phyloP scores from a whole-genome alignment of 345 rosid genomes.

The Citrus mangshanensis region DNA sequence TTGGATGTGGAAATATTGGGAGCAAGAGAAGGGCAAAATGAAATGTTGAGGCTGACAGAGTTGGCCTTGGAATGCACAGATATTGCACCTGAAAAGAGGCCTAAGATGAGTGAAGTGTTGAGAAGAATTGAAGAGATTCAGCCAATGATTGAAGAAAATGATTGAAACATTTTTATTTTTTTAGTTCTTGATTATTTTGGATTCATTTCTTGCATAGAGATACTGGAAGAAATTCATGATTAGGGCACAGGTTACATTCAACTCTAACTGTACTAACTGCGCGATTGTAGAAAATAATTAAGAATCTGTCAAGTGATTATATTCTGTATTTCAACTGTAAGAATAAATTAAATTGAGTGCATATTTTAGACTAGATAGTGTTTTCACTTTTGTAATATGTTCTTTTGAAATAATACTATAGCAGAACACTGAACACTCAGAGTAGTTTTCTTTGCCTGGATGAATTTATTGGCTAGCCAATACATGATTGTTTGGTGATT shows the following conservation, averaged over 20 bases:
- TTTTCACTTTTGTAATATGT: not conserved
- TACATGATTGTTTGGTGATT: not conserved
- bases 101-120: slow-evolving; percentile 39
- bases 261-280: not conserved
- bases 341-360: not conserved
- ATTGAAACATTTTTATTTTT: not conserved
- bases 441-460: not conserved
- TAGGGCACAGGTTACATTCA: not conserved
- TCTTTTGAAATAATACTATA: not conserved
- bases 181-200: not conserved
- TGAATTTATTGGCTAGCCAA: not conserved
- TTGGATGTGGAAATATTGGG: slow-evolving; percentile 44
- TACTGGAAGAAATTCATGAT: not conserved
- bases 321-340: not conserved
- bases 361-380: not conserved
- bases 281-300: not conserved
- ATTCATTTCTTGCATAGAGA: not conserved
- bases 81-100: slow-evolving; percentile 38
- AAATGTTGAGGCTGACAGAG: slow-evolving; percentile 49
- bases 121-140: slow-evolving; percentile 43
- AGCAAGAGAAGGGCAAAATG: slow-evolving; percentile 40
- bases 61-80: slow-evolving; percentile 52
- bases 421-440: no score
- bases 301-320: not conserved
- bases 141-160: slow-evolving; percentile 9